Evolutionary conservation across 164 flowering plant species (phyloP), one percentile per base, ranked within the genome.

Genomic region (Stephania yunnanensis): DNA sequence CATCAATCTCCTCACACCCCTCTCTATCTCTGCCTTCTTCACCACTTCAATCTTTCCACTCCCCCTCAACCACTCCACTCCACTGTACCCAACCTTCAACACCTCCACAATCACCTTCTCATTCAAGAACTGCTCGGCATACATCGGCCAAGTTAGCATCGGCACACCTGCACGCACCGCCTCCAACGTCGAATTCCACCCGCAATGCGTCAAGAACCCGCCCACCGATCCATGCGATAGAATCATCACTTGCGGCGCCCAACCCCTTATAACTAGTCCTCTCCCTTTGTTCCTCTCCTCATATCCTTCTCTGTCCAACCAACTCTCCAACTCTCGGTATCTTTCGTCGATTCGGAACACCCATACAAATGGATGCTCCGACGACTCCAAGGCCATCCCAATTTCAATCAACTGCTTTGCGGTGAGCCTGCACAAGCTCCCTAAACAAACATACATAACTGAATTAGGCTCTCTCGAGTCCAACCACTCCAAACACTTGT

Each of bases 121-220:
- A 36, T 36, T 36, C 42, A 36, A 36, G 42, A 36, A 19, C 29
- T 63, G 66, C 20, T 63, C 66, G 7, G 66, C 66, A 63, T 17
- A 61, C 11, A 61, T 61, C 15, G 17, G 65, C 15, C 65, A 61
- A 61, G 65, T 61, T 61, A 61, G 7, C 65, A 61, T 61, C 19
- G 65, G 65, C 15, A 61, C 17, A 61, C 65, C 65, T 11, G 31
- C 77, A 69, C 50, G 8, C 20, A 75, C 42, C 42, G 42, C 42
- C 42, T 36, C 42, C 42, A 36, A 36, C 42, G 42, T 36, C 42
- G 42, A 36, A 36, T 36, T 36, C 42, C 42, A 36, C 42, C 42
- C 69, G 13, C 87, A 85, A 29, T 86, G 89, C 0, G 87, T 88
- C 29, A 88, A 48, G 73, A 87, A 88, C n/a, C 84, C 89, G 63